These are phyloP conservation scores for Sarcomyxa edulis DNA, from an alignment of 768 basidiomycete species.

Conservation along the genomic window DNA sequence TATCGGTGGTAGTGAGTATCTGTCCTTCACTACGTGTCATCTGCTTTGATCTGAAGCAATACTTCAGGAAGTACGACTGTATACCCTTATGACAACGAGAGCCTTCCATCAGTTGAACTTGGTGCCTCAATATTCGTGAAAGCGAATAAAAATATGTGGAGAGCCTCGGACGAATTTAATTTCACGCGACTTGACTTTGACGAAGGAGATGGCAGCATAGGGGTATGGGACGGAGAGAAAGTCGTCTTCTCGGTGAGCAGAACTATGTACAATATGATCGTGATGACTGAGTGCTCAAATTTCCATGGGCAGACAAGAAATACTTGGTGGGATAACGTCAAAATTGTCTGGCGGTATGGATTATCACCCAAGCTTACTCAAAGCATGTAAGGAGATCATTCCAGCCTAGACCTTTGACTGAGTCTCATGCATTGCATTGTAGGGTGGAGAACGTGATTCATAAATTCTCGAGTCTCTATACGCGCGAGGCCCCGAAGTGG, in stretches of 20 bases:
- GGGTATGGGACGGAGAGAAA: constrained; percentile 80
- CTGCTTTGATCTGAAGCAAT: constrained; percentile 4
- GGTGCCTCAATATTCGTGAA: constrained; percentile 87
- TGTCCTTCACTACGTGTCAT: constrained; percentile 1
- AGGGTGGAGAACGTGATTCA: constrained; percentile 33
- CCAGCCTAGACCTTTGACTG: no score
- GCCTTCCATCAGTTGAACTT: constrained; percentile 65
- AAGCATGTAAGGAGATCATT: constrained; percentile 44
- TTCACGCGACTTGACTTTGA: constrained; percentile 47
- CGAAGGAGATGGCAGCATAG: constrained; percentile 46
- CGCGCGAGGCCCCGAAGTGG: constrained; percentile 51
- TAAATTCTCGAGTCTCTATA: constrained; percentile 52
- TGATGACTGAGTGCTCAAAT: constrained; percentile 1
- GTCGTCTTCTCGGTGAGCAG: constrained; percentile 58
- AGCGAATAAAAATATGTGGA: constrained; percentile 63
- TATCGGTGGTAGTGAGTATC: constrained; percentile 78
- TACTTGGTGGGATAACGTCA: constrained; percentile 70
- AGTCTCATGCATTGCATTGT: no score
- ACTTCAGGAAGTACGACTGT: constrained; percentile 70
- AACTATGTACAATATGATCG: no score
- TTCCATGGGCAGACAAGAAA: constrained; percentile 14
- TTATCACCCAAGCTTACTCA: constrained; percentile 53
- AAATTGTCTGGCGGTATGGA: constrained; percentile 77
- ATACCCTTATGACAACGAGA: constrained; percentile 61
- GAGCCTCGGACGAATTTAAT: constrained; percentile 79